A percentile compares a stretch with the other conserved stretches of the same genome.
Conservation (phyloP, 805 yeast genomes). For the Metschnikowia sp. region DNA sequence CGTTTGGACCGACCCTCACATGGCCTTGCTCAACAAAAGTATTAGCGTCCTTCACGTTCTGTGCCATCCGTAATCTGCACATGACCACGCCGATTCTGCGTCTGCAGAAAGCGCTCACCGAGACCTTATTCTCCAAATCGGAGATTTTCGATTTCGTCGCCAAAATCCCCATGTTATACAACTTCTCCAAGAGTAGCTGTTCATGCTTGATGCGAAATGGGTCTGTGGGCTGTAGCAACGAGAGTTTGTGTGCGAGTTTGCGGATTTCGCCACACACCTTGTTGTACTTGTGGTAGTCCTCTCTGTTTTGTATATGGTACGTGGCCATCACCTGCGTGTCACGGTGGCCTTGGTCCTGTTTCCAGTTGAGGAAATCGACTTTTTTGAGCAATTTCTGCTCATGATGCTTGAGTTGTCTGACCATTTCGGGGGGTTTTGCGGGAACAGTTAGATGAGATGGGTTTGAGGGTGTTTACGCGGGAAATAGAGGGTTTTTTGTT, state of each 20-base stretch:
- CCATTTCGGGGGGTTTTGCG: slow-evolving; percentile 24
- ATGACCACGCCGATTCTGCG: slow-evolving; percentile 91
- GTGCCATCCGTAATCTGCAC: slow-evolving; percentile 93
- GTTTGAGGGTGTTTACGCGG: too few relatives aligned
- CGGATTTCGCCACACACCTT: slow-evolving; percentile 89
- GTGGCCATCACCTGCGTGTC: slow-evolving; percentile 96
- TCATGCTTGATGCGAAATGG: slow-evolving; percentile 87
- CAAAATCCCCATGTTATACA: slow-evolving; percentile 83
- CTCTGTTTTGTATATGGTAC: slow-evolving; percentile 90
- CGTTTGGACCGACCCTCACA: slow-evolving; percentile 93
- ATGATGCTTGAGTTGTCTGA: slow-evolving; percentile 86
- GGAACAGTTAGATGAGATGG: too few relatives aligned
- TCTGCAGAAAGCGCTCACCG: slow-evolving; percentile 90
- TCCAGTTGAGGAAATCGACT: slow-evolving; percentile 97
- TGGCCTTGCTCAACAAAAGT: slow-evolving; percentile 96
- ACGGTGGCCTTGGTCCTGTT: slow-evolving; percentile 91
- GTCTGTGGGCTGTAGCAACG: slow-evolving; percentile 82
- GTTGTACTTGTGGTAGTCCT: slow-evolving; percentile 93
- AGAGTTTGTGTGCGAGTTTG: slow-evolving; percentile 79
- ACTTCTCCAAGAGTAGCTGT: slow-evolving; percentile 79
- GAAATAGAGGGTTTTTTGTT: too few relatives aligned
- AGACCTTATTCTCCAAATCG: slow-evolving; percentile 84
- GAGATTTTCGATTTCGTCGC: slow-evolving; percentile 88
- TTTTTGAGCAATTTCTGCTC: slow-evolving; percentile 92
- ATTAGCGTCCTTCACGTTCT: slow-evolving; percentile 82